Evolutionary conservation across 192 early-diverging fungal genomes (phyloP), one percentile per base, ranked within the genome.

Genomic region (Umbelopsis sp.): DNA sequence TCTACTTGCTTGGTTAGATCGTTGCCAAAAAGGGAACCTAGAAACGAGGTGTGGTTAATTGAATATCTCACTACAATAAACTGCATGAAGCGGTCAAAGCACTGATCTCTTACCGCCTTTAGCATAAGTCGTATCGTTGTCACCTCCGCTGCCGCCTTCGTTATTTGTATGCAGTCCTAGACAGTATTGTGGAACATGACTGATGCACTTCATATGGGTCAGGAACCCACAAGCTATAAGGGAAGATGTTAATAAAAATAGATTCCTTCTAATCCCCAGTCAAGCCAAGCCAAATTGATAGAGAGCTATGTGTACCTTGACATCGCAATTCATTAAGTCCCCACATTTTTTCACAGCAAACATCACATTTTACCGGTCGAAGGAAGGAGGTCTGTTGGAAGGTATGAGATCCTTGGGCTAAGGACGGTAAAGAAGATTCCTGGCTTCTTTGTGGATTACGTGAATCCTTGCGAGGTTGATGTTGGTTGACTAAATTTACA

Each of bases 11-110:
- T 81, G 11, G 80, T 21, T 22, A 94, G 80, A 32, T 78, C 77
- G 45, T 81, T 87, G 7, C 91, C 91, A 87, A 94, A 94, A 82
- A 94, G 84, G 24, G 51, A 80, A 62, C 56, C 56, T 62, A 16
- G 5, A 36, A n/a, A 50, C 38, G 38, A 53, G 52, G 52, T 7
- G n/a, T 16, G 7, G 6, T 9, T 0, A 9, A 41, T 17, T 24
- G 16, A 38, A 26, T 67, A 38, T 12, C 9, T 16, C 65, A 66
- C 8, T 38, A 4, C 34, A 31, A 49, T 3, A 44, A 22, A 41
- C 32, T 41, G 49, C 22, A 45, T 17, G 3, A 47, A 49, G 17
- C 31, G 31, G 56, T 34, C 29, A 62, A 34, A 62, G 56, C 56
- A 16, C 29, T 29, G 31, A 26, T 22, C 17, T 6, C 25, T 53